Evolutionary conservation across 2,329 filamentous ascomycete species (phyloP).

Genomic region (Fusarium nisikadoi): DNA sequence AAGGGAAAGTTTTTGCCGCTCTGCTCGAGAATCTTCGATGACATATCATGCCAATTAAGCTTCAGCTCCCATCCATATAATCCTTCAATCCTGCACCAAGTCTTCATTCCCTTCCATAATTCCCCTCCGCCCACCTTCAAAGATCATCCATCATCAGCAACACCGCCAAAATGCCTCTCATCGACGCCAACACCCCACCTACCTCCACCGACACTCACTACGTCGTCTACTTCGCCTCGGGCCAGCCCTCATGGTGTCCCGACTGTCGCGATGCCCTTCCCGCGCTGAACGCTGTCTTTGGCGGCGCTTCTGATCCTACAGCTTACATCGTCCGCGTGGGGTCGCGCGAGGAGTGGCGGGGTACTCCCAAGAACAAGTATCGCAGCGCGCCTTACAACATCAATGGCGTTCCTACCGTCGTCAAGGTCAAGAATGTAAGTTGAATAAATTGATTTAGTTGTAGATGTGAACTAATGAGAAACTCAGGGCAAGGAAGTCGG

Average conservation of each 20-base stretch:
- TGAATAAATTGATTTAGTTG: fast-evolving
- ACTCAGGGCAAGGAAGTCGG: constrained; percentile 41
- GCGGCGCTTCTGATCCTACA: constrained; percentile 34
- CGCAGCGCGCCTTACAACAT: constrained; percentile 41
- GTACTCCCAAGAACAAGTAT: constrained; percentile 42
- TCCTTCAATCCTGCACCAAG: neutral
- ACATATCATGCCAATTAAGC: neutral
- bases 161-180: constrained; percentile 40
- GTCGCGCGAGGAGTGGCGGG: constrained; percentile 39
- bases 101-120: fast-evolving
- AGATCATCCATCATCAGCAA: too few species aligned
- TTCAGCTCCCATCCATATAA: neutral
- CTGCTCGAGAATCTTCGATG: neutral
- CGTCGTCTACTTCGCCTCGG: constrained; percentile 47
- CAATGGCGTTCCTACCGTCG: constrained; percentile 44
- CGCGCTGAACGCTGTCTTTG: constrained; percentile 41
- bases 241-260: constrained; percentile 46
- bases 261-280: constrained; percentile 44
- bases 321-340: constrained; percentile 45
- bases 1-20: neutral
- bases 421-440: constrained; percentile 42
- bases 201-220: constrained; percentile 42
- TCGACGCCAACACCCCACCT: constrained; percentile 41
- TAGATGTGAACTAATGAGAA: neutral
- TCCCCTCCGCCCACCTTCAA: fast-evolving